These are phyloP conservation scores for Anthostomella pinea DNA, from an alignment of 2,329 filamentous ascomycete genomes.

Conservation along the genomic window DNA sequence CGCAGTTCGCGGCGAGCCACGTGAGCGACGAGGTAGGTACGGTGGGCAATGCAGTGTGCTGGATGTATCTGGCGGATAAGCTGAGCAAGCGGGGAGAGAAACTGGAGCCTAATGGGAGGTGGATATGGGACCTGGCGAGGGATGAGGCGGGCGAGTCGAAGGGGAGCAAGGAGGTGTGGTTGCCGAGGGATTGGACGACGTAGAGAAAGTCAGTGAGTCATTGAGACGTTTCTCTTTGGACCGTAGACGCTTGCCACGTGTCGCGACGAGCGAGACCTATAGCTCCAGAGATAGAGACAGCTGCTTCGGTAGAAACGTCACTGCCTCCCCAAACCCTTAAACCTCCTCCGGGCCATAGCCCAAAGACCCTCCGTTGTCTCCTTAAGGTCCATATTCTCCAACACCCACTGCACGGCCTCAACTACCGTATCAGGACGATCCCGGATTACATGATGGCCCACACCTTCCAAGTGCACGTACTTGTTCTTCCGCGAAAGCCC, in stretches of 20 bases:
- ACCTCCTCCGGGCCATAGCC: background rate
- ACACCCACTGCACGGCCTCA: constrained; percentile 26
- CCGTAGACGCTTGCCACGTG: too few relatives aligned
- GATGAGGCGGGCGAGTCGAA: constrained; percentile 63
- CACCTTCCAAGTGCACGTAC: constrained; percentile 25
- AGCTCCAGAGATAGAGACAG: too few relatives aligned
- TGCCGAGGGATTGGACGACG: too few relatives aligned
- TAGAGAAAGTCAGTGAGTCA: too few relatives aligned
- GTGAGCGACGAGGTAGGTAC: constrained; percentile 82
- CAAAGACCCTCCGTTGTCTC: background rate
- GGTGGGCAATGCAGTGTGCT: constrained; percentile 72
- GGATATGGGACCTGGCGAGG: constrained; percentile 74
- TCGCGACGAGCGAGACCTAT: too few relatives aligned
- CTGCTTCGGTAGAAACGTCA: too few relatives aligned
- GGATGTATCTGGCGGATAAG: constrained; percentile 74
- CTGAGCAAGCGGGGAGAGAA: constrained; percentile 54
- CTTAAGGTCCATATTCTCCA: constrained; percentile 13
- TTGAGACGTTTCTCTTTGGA: too few relatives aligned
- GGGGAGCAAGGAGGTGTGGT: too few relatives aligned
- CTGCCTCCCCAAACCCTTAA: background rate
- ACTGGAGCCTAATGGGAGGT: constrained; percentile 58
- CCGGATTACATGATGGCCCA: constrained; percentile 27
- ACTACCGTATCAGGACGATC: constrained; percentile 25
- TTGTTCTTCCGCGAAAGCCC: constrained; percentile 16
- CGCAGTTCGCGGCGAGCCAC: constrained; percentile 57